These are phyloP conservation scores for Ogataea naganishii DNA, from an alignment of 805 yeast species.

Conservation along the genomic window DNA sequence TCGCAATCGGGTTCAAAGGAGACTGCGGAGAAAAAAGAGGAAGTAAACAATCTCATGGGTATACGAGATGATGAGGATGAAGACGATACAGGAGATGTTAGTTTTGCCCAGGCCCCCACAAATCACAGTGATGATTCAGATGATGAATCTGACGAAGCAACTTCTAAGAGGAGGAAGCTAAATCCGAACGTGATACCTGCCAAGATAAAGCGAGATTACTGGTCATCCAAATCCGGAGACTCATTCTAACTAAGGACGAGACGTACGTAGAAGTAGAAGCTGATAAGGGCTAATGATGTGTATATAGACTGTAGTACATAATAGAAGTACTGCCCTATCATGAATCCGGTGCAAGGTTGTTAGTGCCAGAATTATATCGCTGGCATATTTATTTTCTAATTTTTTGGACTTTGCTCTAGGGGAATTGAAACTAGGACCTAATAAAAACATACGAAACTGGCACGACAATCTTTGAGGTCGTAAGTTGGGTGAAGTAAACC, in stretches of 20 bases:
- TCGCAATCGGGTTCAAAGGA: slow-evolving; percentile 10
- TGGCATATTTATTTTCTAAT: too few species aligned
- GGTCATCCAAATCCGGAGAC: slow-evolving; percentile 28
- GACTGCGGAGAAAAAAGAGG: slow-evolving; percentile 1
- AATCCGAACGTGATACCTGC: slow-evolving; percentile 4
- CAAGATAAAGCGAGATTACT: slow-evolving; percentile 22
- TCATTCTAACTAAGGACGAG: slow-evolving; percentile 5
- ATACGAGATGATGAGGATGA: slow-evolving; percentile 16
- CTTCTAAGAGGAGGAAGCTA: slow-evolving; percentile 1
- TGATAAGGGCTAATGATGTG: background rate
- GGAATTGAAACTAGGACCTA: too few species aligned
- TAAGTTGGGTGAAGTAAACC: too few species aligned
- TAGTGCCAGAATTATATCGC: too few species aligned
- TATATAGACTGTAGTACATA: too few species aligned
- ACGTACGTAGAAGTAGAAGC: background rate
- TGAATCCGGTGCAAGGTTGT: too few species aligned
- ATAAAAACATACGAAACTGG: too few species aligned
- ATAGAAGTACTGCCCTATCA: too few species aligned
- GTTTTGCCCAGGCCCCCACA: slow-evolving; percentile 9
- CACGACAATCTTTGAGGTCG: too few species aligned
- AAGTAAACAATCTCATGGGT: slow-evolving; percentile 10
- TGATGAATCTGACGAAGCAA: background rate
- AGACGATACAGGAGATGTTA: slow-evolving; percentile 17
- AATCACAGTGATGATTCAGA: slow-evolving; percentile 3
- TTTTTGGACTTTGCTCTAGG: too few species aligned